Evolutionary conservation across 805 yeast genomes (phyloP).

Genomic region (Naumovozyma dairenensis): DNA sequence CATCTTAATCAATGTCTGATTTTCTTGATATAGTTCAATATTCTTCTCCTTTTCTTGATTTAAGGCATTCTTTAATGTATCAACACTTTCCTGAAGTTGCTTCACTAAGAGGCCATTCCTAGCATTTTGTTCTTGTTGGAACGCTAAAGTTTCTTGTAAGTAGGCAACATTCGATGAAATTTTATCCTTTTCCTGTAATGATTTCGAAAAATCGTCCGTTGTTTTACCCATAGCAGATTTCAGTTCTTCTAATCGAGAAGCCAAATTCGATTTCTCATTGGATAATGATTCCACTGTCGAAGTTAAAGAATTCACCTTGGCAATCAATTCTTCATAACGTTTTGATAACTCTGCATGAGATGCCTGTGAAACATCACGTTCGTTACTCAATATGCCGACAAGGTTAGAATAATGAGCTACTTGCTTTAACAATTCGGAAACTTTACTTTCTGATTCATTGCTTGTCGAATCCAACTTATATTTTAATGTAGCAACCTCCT

Average conservation of each 20-base stretch:
- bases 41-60: conserved; percentile 42
- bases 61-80: conserved; percentile 25
- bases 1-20: conserved; percentile 48
- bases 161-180: conserved; percentile 14
- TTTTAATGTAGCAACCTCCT: conserved; percentile 51
- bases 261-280: conserved; percentile 51
- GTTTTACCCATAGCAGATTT: conserved; percentile 17
- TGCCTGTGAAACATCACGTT: conserved; percentile 34
- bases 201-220: conserved; percentile 9
- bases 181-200: conserved; percentile 17
- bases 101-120: conserved; percentile 31
- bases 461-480: conserved; percentile 50
- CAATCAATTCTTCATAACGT: conserved; percentile 35
- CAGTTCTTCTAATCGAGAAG: conserved; percentile 41
- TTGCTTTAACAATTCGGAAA: conserved; percentile 34
- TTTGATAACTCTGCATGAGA: conserved; percentile 39
- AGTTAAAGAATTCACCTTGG: conserved; percentile 48
- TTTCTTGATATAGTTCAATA: conserved; percentile 54
- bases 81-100: conserved; percentile 26
- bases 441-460: conserved; percentile 30
- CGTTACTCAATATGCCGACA: conserved; percentile 33
- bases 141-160: conserved; percentile 22
- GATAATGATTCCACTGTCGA: conserved; percentile 51
- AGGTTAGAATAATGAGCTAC: conserved; percentile 34
- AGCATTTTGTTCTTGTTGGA: conserved; percentile 25